Conservation (phyloP, 2,329 filamentous ascomycete species). For the Lasiodiplodia theobromae region DNA sequence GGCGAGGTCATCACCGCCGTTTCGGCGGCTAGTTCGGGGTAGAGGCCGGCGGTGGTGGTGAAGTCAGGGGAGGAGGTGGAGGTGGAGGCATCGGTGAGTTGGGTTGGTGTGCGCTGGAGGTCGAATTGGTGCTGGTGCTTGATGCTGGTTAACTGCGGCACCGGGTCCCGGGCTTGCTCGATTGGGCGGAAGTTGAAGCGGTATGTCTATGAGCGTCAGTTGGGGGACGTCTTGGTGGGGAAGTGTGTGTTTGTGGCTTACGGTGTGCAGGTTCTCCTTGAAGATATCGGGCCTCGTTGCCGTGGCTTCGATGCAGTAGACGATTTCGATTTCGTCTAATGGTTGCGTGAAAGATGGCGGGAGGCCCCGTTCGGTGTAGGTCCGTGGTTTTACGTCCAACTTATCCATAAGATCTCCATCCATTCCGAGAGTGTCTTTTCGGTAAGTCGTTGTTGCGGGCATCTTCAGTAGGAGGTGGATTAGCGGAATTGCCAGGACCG, state of each 20-base stretch:
- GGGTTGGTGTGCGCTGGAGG: background rate
- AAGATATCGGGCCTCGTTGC: slow-evolving; percentile 8
- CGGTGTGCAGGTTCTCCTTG: slow-evolving; percentile 19
- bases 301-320: slow-evolving; percentile 16
- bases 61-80: too few species aligned
- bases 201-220: background rate
- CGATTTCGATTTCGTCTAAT: slow-evolving; percentile 1
- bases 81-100: background rate
- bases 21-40: background rate
- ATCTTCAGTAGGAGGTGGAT: background rate
- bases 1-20: background rate
- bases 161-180: slow-evolving; percentile 14
- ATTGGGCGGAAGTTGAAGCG: slow-evolving; percentile 20
- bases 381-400: background rate
- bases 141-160: slow-evolving; percentile 12
- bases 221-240: background rate
- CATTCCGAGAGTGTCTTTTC: background rate
- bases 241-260: background rate
- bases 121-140: slow-evolving; percentile 22
- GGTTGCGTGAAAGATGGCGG: slow-evolving; percentile 5
- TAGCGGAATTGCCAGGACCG: background rate
- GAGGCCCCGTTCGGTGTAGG: background rate
- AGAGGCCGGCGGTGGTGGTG: too few species aligned
- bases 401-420: background rate
- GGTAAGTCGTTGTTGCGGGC: background rate